Base-by-base conservation (phyloP, 805 yeast species). In the Sugiyamaella marilandica region DNA sequence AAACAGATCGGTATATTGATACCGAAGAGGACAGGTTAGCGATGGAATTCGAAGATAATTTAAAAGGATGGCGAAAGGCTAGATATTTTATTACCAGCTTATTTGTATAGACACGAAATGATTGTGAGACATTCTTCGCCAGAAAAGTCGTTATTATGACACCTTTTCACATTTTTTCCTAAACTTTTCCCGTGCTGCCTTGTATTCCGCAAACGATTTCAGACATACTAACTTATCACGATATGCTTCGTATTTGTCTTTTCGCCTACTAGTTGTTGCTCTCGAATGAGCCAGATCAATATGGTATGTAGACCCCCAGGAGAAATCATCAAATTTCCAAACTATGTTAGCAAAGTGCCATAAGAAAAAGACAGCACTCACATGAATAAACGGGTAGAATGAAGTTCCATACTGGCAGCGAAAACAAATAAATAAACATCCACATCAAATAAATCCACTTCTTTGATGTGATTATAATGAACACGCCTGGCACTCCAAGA, bases 271-370 rank as follows among this genome's bases (percentile, higher is more conserved):
- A 13, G 32, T n/a, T 44, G 34, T 26, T n/a, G 47, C 19, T 19
- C 14, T 14, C 7, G 24, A 16, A 19, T 39, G 47, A 5, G 24
- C 37, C 5, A 29, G 77, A 19, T 79, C 74, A n/a, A 89, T 81
- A n/a, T 83, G 78, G 74, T 96, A 78, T 1, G 97, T 91, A 55
- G 88, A 95, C 65, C 97, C 97, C 97, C 97, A 91, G 66, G 90
- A 82, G 70, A 91, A 91, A 67, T 91, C 96, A 70, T 91, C 97
- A 70, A 90, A 89, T 65, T 89, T 89, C 97, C 97, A 91, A 54
- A 60, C 60, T 59, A 37, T 32, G 36, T 49, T 50, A 46, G 52
- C 31, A 34, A 39, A 32, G 31, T 10, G 10, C 36, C 10, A 14
- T 14, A 13, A 2, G 19, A 33, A 24, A 14, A 44, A 14, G 7